A percentile compares a stretch with the other conserved stretches of the same genome.
Conservation (phyloP, 768 basidiomycete genomes). For the Termitomyces sp. region DNA sequence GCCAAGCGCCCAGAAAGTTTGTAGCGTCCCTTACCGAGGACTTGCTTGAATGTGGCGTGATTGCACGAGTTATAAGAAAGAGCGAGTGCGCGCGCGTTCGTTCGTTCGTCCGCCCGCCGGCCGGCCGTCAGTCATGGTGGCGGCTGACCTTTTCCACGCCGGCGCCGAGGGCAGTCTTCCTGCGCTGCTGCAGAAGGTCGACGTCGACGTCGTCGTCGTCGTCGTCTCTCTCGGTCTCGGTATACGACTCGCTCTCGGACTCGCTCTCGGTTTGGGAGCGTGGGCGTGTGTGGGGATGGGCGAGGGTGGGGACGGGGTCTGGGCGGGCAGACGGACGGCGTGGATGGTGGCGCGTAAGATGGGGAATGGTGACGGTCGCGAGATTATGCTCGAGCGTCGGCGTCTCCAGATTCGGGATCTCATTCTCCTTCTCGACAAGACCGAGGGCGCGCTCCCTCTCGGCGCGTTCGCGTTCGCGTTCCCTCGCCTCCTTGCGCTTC, state of each 20-base stretch:
- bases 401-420: background rate
- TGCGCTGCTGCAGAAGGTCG: background rate
- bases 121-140: slow-evolving; percentile 9
- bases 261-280: background rate
- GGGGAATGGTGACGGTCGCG: slow-evolving; percentile 11
- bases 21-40: too few relatives aligned
- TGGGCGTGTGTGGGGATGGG: background rate
- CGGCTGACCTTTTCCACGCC: slow-evolving; percentile 19
- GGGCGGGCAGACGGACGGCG: slow-evolving; percentile 1
- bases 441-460: too few relatives aligned
- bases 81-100: too few relatives aligned
- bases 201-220: slow-evolving; percentile 14
- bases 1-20: too few relatives aligned
- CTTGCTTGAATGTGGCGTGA: too few relatives aligned
- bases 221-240: slow-evolving; percentile 2
- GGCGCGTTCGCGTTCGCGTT: slow-evolving; percentile 12
- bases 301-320: background rate
- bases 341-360: background rate
- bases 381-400: slow-evolving; percentile 13
- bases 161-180: slow-evolving; percentile 13
- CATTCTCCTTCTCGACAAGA: background rate
- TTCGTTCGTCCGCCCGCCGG: too few relatives aligned
- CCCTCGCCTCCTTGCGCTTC: slow-evolving; percentile 40
- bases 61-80: too few relatives aligned
- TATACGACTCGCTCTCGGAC: slow-evolving; percentile 6